phyloP scores from a whole-genome alignment of 2,329 filamentous ascomycete genomes.

The Fusarium graminum region DNA sequence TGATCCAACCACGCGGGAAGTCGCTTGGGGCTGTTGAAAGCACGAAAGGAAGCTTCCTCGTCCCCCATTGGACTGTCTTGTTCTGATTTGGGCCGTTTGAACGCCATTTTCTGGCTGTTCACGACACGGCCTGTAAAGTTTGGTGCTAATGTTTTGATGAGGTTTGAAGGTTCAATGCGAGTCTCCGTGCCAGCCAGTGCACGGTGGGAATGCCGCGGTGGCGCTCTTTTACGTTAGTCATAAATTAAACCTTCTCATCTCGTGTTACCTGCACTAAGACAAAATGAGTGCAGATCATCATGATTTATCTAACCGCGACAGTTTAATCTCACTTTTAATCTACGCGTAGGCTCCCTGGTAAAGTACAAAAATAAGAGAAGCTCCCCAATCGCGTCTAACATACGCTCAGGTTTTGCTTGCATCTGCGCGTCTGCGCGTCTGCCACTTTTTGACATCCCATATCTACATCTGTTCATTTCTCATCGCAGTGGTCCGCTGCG shows the following conservation, averaged over 20 bases:
- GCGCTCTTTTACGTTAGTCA: slow-evolving; percentile 12
- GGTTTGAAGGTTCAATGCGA: slow-evolving; percentile 3
- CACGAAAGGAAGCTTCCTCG: slow-evolving; percentile 15
- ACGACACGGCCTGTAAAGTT: background rate
- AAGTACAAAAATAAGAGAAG: background rate
- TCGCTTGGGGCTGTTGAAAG: slow-evolving; percentile 16
- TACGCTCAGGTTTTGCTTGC: too few relatives aligned
- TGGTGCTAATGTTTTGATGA: slow-evolving; percentile 11
- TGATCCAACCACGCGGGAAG: slow-evolving; percentile 41
- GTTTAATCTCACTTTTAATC: slow-evolving; percentile 5
- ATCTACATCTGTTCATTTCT: background rate
- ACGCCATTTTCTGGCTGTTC: slow-evolving; percentile 1
- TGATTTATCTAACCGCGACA: slow-evolving; percentile 3
- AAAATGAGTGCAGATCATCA: slow-evolving; percentile 5
- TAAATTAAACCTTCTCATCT: slow-evolving; percentile 6
- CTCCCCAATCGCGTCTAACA: too few relatives aligned
- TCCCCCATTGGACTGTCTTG: slow-evolving; percentile 1
- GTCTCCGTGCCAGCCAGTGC: slow-evolving; percentile 16
- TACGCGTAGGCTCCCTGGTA: background rate
- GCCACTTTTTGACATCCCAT: background rate
- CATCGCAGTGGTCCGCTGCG: background rate
- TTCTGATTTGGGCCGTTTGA: slow-evolving; percentile 1
- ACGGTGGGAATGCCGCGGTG: slow-evolving; percentile 7
- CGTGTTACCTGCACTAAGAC: slow-evolving; percentile 19
- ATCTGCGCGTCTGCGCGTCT: background rate